A percentile compares a stretch with the other conserved stretches of the same genome.
Evolutionary conservation across 2,329 filamentous ascomycete genomes (phyloP).

Genomic region (Pezizomycotina sp.): DNA sequence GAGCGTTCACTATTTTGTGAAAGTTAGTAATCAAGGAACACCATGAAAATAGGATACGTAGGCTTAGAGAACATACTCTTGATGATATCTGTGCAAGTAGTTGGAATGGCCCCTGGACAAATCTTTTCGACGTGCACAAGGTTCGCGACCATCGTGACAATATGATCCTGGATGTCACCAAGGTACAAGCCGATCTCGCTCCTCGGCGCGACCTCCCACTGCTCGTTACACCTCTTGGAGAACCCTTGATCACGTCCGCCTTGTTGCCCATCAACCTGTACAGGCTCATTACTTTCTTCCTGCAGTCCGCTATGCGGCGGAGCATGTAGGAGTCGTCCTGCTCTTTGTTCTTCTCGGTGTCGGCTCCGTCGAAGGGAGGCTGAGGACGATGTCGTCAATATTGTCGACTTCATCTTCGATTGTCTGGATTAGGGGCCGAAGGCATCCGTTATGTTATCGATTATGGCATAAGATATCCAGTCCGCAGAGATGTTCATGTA

Average conservation of each 20-base stretch:
- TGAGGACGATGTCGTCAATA: conserved; percentile 91
- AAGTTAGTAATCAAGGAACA: conserved; percentile 55
- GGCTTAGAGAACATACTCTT: conserved; percentile 47
- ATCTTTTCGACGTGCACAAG: conserved; percentile 95
- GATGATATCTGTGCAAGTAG: conserved; percentile 91
- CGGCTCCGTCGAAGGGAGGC: conserved; percentile 38
- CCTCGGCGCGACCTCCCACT: conserved; percentile 84
- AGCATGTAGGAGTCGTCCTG: conserved; percentile 82
- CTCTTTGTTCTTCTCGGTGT: conserved; percentile 33
- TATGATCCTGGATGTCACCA: conserved; percentile 95
- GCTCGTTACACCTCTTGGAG: conserved; percentile 95
- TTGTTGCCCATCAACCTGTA: conserved; percentile 89
- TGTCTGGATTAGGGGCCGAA: conserved; percentile 77
- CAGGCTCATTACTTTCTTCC: conserved; percentile 87
- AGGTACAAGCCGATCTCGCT: conserved; percentile 95
- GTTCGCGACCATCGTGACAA: conserved; percentile 98
- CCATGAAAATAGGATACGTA: conserved; percentile 14
- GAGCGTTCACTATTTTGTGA: conserved; percentile 38
- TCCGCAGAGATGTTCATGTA: conserved; percentile 89
- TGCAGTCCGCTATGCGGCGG: conserved; percentile 70
- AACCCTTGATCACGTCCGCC: conserved; percentile 95
- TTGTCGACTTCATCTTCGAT: conserved; percentile 78
- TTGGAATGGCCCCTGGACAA: conserved; percentile 86
- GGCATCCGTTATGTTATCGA: conserved; percentile 91
- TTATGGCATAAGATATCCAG: conserved; percentile 96